Conservation (phyloP, 192 early-diverging fungal species). For the Podila verticillata region DNA sequence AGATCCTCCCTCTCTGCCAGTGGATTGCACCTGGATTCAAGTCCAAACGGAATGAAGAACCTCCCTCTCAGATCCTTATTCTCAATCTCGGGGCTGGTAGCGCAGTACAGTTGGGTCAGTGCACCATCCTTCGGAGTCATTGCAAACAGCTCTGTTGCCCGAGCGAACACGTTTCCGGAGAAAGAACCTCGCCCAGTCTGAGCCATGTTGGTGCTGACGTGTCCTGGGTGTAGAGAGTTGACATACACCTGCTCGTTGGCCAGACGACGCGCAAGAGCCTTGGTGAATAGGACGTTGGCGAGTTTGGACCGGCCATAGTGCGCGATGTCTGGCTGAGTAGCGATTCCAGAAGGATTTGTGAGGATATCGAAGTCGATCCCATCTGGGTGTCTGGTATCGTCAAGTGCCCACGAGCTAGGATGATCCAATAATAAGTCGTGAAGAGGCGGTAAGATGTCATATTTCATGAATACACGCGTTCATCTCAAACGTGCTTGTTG, state of each 20-base stretch:
- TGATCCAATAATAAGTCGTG: background rate
- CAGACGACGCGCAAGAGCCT: slow-evolving; percentile 42
- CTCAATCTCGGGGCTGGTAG: slow-evolving; percentile 55
- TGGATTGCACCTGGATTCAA: slow-evolving; percentile 1
- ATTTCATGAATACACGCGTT: background rate
- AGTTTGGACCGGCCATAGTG: slow-evolving; percentile 19
- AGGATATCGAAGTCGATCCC: slow-evolving; percentile 45
- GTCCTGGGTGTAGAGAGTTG: slow-evolving; percentile 57
- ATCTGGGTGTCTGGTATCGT: slow-evolving; percentile 14
- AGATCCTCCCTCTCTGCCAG: background rate
- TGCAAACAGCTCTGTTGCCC: background rate
- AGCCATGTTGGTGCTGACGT: slow-evolving; percentile 55
- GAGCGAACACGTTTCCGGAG: background rate
- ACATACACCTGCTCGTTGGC: slow-evolving; percentile 23
- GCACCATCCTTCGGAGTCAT: slow-evolving; percentile 41
- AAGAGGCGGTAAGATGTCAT: slow-evolving; percentile 1
- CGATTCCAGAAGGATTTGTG: slow-evolving; percentile 28
- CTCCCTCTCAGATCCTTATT: slow-evolving; percentile 42
- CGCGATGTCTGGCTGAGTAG: slow-evolving; percentile 12
- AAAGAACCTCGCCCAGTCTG: slow-evolving; percentile 5
- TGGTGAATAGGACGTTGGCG: slow-evolving; percentile 1
- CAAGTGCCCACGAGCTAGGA: slow-evolving; percentile 16
- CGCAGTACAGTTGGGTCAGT: slow-evolving; percentile 49
- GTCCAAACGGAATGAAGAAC: slow-evolving; percentile 20
- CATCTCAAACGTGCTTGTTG: background rate